Percentiles rank a stretch among this genome's conserved stretches.
phyloP scores from a whole-genome alignment of 2,329 filamentous ascomycete genomes.

The Torrubiella hemipterigena region DNA sequence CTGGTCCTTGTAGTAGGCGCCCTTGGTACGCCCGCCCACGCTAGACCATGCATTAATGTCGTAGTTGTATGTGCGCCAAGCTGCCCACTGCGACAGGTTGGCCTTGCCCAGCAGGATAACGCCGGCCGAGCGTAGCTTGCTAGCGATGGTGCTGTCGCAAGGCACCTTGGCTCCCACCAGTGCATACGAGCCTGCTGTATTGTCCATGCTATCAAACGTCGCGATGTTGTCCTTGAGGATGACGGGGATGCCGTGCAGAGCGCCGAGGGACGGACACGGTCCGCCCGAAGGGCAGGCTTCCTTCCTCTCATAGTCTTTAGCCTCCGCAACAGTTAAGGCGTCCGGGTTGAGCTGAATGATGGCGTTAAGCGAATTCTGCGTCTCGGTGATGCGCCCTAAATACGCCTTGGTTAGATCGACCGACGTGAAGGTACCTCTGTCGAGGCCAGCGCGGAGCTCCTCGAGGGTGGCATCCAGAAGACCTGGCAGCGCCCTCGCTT shows the following conservation, averaged over 20 bases:
- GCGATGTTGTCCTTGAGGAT: slow-evolving; percentile 54
- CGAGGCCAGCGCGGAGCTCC: slow-evolving; percentile 12
- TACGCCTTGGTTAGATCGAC: slow-evolving; percentile 20
- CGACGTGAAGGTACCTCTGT: slow-evolving; percentile 14
- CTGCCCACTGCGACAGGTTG: slow-evolving; percentile 52
- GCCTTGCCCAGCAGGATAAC: slow-evolving; percentile 53
- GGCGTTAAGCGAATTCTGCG: slow-evolving; percentile 14
- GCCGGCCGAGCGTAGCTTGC: slow-evolving; percentile 45
- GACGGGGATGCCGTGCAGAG: slow-evolving; percentile 50
- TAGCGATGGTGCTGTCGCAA: slow-evolving; percentile 42
- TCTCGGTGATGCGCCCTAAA: slow-evolving; percentile 17
- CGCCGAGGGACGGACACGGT: too few species aligned
- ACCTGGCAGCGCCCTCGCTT: too few species aligned
- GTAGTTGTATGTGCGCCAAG: slow-evolving; percentile 44
- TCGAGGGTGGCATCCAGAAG: slow-evolving; percentile 11
- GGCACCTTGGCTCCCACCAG: slow-evolving; percentile 42
- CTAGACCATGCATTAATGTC: slow-evolving; percentile 53
- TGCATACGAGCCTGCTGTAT: slow-evolving; percentile 46
- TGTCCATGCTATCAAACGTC: slow-evolving; percentile 47
- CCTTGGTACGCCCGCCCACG: slow-evolving; percentile 48
- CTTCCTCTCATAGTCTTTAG: slow-evolving; percentile 8
- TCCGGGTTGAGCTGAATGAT: slow-evolving; percentile 22
- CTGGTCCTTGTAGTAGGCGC: slow-evolving; percentile 46
- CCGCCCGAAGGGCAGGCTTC: too few species aligned
- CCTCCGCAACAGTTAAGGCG: slow-evolving; percentile 20